Evolutionary conservation across 345 rosid species (phyloP).

Genomic region (Hibiscus tridactylites): DNA sequence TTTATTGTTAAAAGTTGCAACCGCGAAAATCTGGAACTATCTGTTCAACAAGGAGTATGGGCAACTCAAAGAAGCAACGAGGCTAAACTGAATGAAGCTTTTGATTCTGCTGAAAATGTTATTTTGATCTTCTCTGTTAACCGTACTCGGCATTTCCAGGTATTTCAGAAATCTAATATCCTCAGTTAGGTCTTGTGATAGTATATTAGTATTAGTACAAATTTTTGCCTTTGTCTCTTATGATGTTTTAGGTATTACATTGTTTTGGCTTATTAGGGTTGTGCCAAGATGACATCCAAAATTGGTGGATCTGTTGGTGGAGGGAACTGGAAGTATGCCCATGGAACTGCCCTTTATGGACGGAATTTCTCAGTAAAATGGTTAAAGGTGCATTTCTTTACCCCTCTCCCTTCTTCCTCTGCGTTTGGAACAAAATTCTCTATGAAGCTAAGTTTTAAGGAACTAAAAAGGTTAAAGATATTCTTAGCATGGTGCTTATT

Average conservation of each 20-base stretch:
- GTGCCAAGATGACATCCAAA: slow-evolving; percentile 97
- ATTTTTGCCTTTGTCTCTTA: neutral
- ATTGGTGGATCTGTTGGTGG: slow-evolving; percentile 85
- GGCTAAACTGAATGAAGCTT: slow-evolving; percentile 94
- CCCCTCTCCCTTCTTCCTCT: neutral
- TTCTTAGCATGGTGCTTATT: neutral
- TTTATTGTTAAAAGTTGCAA: slow-evolving; percentile 96
- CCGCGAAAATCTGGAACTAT: slow-evolving; percentile 88
- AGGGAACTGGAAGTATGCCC: slow-evolving; percentile 97
- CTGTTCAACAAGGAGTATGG: slow-evolving; percentile 99
- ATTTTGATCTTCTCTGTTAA: slow-evolving; percentile 89
- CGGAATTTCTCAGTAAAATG: slow-evolving; percentile 96
- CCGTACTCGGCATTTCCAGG: slow-evolving; percentile 97
- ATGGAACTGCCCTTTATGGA: slow-evolving; percentile 97
- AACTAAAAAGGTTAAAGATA: neutral
- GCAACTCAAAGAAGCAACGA: slow-evolving; percentile 99
- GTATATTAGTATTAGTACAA: neutral
- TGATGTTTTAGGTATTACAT: slow-evolving; percentile 11
- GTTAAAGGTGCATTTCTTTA: slow-evolving; percentile 13
- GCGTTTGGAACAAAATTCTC: neutral
- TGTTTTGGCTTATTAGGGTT: slow-evolving; percentile 48
- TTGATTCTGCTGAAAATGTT: slow-evolving; percentile 83
- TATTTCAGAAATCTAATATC: slow-evolving; percentile 20
- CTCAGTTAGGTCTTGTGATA: neutral
- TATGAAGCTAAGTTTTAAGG: neutral